Conservation (phyloP, 371 early-diverging fungal species). For the Amoeboradix gromovi region DNA sequence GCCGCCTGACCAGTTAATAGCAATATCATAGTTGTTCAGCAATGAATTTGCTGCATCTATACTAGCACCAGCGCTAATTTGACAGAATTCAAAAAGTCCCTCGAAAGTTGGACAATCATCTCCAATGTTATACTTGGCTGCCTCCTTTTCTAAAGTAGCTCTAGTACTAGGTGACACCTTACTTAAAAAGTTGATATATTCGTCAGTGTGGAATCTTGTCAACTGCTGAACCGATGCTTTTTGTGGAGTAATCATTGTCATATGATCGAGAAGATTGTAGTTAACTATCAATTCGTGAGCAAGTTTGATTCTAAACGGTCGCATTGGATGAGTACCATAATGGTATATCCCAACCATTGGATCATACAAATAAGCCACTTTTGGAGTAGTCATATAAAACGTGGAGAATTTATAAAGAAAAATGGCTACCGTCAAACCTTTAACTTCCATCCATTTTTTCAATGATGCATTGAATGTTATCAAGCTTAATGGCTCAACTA, state of each 20-base stretch:
- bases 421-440: too few species aligned
- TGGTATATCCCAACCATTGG: conserved; percentile 45
- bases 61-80: conserved; percentile 8
- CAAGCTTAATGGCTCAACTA: too few species aligned
- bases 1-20: conserved; percentile 96
- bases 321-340: conserved; percentile 90
- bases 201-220: conserved; percentile 94
- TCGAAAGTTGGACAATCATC: conserved; percentile 43
- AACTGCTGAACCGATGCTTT: conserved; percentile 77
- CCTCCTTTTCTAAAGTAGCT: conserved; percentile 42
- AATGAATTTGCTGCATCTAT: conserved; percentile 1
- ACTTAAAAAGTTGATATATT: conserved; percentile 90
- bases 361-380: conserved; percentile 15
- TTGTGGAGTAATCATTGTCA: conserved; percentile 45
- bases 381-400: too few species aligned
- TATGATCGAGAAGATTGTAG: conserved; percentile 75
- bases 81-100: conserved; percentile 18
- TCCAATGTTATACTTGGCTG: conserved; percentile 38
- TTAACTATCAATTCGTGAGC: conserved; percentile 85
- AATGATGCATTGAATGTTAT: too few species aligned
- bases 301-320: conserved; percentile 91
- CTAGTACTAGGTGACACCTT: conserved; percentile 76
- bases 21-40: conserved; percentile 35
- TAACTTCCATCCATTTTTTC: too few species aligned
- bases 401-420: too few species aligned